Base-by-base conservation (phyloP, 305 asterid genomes). In the Petunia hybrid region DNA sequence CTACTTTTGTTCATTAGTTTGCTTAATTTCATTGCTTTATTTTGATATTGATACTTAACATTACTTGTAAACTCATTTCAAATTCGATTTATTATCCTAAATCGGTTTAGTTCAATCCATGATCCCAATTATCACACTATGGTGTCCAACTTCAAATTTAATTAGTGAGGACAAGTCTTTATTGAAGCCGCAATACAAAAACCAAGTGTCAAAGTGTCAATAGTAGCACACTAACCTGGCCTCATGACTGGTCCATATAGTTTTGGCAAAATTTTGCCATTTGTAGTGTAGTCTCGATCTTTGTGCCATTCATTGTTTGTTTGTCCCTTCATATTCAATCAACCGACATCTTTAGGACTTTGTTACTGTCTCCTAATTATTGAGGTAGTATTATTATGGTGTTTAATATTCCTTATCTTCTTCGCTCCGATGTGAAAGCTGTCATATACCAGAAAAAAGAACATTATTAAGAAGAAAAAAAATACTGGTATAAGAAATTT, bases 301-400 rank as follows among this genome's bases (percentile, higher is more conserved):
- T 35, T 48, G 78, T 51, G 63, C 78, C 63, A 3, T 35, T 73
- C 45, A 35, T 46, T 66, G 36, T 14, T 65, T 65, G 48, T 66
- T 63, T 63, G 68, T 35, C 68, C 45, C 78, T 57, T 48, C 8
- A 35, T 5, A 73, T 73, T 73, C 78, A 48, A 48, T 51, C 51
- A 73, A 73, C 59, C 16, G 78, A 73, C 78, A 51, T 43, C 63
- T 48, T 51, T 51, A 10, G 14, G 12, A 8, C 57, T 51, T 73
- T 51, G 78, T 73, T 73, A 51, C 46, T 51, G 78, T 73, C 78
- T 73, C 78, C 41, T 73, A 73, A 73, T 73, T 73, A 51, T 73
- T 73, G 78, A 51, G 45, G 0, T 73, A 48, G n/a, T 73, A 35
- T 73, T 51, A 5, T 35, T 7, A 22, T 22, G n/a, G 6, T 71